phyloP scores from a whole-genome alignment of 352 stramenopile genomes.

The Elongisporangium undulatum region DNA sequence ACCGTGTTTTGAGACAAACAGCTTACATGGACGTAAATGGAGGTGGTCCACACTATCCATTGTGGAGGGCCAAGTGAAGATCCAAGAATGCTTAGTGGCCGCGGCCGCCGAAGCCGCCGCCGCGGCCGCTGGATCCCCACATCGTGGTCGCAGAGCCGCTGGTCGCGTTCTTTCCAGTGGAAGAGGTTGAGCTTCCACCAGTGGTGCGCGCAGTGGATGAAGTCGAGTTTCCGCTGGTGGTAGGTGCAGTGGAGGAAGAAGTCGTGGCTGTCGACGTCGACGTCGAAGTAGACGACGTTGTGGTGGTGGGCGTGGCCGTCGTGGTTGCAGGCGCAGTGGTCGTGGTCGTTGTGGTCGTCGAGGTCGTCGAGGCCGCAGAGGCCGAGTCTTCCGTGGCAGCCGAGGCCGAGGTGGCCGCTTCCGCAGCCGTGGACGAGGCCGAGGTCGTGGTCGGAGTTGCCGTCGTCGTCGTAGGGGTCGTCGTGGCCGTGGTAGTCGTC shows the following conservation, averaged over 20 bases:
- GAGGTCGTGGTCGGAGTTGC: slow-evolving; percentile 13
- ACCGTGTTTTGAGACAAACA: neutral
- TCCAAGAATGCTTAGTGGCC: neutral
- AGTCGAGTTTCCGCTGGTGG: neutral
- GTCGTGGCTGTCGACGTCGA: neutral
- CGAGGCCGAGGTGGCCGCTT: slow-evolving; percentile 4
- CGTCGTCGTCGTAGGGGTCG: slow-evolving; percentile 5
- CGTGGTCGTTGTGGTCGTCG: slow-evolving; percentile 8
- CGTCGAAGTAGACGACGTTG: neutral
- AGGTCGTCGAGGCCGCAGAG: slow-evolving; percentile 2
- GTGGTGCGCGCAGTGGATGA: neutral
- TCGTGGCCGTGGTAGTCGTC: slow-evolving; percentile 5
- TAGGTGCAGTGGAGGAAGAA: neutral
- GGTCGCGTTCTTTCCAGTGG: neutral
- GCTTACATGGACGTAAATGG: neutral
- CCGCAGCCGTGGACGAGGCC: slow-evolving; percentile 9
- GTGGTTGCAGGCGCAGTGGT: slow-evolving; percentile 6
- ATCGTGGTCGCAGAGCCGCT: neutral
- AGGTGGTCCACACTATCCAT: neutral
- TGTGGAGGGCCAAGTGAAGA: too few species aligned
- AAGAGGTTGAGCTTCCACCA: too few species aligned
- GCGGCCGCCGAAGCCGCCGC: neutral
- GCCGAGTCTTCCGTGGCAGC: slow-evolving; percentile 1
- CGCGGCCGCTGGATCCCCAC: neutral
- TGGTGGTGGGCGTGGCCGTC: slow-evolving; percentile 3